phyloP scores from a whole-genome alignment of 2,329 filamentous ascomycete species.

The Phialophora tarda region DNA sequence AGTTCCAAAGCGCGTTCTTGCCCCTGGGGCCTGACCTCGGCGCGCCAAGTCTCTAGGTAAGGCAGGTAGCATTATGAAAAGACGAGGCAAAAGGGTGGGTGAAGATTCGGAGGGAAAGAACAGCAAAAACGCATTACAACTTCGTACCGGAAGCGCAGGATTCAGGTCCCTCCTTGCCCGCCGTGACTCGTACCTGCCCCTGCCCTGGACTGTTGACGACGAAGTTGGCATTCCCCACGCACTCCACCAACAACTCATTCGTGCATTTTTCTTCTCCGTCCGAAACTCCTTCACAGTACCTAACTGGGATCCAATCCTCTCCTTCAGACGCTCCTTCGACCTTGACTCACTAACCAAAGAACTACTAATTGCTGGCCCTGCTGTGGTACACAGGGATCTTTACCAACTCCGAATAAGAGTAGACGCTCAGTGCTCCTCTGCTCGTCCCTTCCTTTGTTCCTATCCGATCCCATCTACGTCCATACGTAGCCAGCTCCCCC shows the following conservation, averaged over 20 bases:
- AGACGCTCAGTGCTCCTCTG: constrained; percentile 33
- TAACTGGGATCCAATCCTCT: not conserved
- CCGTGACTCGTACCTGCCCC: constrained; percentile 4
- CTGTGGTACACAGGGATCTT: constrained; percentile 29
- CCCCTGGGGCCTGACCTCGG: not conserved
- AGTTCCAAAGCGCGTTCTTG: not conserved
- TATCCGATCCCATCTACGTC: not conserved
- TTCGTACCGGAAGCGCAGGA: not conserved
- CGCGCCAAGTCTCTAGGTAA: not conserved
- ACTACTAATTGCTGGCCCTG: constrained; percentile 6
- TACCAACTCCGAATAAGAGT: constrained; percentile 16
- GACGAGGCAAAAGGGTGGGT: not conserved
- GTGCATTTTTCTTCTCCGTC: constrained; percentile 10
- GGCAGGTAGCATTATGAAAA: not conserved
- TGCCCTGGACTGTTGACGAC: constrained; percentile 9
- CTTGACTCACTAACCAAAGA: constrained; percentile 15
- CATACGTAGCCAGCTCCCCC: constrained; percentile 5
- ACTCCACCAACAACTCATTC: constrained; percentile 13
- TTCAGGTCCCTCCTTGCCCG: not conserved
- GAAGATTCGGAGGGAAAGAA: not conserved
- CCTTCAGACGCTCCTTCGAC: constrained; percentile 19
- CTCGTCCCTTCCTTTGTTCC: constrained; percentile 38
- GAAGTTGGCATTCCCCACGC: constrained; percentile 15
- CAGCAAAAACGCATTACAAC: constrained; percentile 1
- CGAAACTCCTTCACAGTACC: constrained; percentile 8